Base-by-base conservation (phyloP, 371 early-diverging fungal species). In the Apophysomyces elegans region DNA sequence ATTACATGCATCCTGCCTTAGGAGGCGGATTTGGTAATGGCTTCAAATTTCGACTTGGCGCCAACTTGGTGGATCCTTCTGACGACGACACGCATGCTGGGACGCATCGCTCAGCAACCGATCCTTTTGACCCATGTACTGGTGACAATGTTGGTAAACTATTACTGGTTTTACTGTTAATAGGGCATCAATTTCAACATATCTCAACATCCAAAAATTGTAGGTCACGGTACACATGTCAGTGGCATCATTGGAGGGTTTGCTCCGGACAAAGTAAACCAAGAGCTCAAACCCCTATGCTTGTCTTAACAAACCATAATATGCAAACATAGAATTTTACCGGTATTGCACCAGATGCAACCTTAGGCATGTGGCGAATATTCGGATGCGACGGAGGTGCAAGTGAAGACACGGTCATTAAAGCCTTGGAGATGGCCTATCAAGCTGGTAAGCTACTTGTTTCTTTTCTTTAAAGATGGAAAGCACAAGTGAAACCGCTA, bases 381-480 rank as follows among this genome's bases (percentile, higher is more conserved):
- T 87, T 90, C 70, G 86, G 86, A 13, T 89, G 91, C 72, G 63
- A 69, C 2, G 90, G 86, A 6, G 75, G 74, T 45, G 82, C 86
- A 6, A 73, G 73, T 2, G 79, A 78, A 62, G 89, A 88, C 60
- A 69, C 81, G 14, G 80, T 92, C 7, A 77, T 86, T 21, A 67
- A 77, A 32, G 91, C 86, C 7, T 73, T 92, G 61, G 76, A 79
- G 45, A 70, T 83, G 36, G 77, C 77, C 18, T 70, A 85, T 5
- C 70, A 60, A 18, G 82, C 79, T 4, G 87, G 83, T 47, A 81
- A 36, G 61, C 61, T 0, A 2, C 32, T 26, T 2, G 32, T 26
- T 26, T 26, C 2, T 26, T 26, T 26, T 26, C 2, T 26, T 26
- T 2, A 26, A 26, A 26, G 2, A 26, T 26, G 26, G 0, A 26